Base-by-base conservation (phyloP, 2,329 filamentous ascomycete genomes). In the Fusarium drepaniforme region DNA sequence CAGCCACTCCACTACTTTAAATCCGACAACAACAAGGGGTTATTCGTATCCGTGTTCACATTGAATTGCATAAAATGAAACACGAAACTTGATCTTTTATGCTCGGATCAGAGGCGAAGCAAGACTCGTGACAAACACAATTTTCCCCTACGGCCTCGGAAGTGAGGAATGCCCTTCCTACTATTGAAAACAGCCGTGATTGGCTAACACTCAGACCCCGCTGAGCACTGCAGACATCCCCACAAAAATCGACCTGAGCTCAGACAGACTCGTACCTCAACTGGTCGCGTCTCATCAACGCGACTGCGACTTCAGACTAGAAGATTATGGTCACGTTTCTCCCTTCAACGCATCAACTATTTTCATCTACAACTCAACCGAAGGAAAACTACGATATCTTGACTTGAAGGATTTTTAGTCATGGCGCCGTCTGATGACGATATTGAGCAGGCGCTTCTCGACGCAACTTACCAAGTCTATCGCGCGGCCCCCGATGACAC, bases 391-490 rank as follows among this genome's bases (percentile, higher is more conserved):
- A 11, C 6, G 28, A 21, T 11, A 33, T 53, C 28, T 21, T 53
- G 12, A 49, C 12, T 8, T n/a, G 1, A 33, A 35, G 9, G 7
- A 4, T 25, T 7, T 12, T 28, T 18, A 8, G 35, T 7, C 9
- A 88, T 88, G 85, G 81, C 84, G 8, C 84, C 85, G 3, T 84
- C 85, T 6, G 77, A 80, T 30, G 81, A 85, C 69, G 77, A 81
- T 46, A 81, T 91, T 28, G 85, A 88, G 73, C 77, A 82, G 58
- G 86, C 84, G 63, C 84, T 91, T 16, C 81, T 84, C 51, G 80
- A 85, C n/a, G 84, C 85, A 5, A 88, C 89, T 40, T 83, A 81
- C 61, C 82, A 84, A 4, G 77, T 90, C 46, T 90, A 86, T 75
- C 79, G 83, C 30, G 77, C 80, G 23, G 83, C 85, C 15, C 84